Evolutionary conservation across 1,284 basidiomycete genomes (phyloP), one percentile per base, ranked within the genome.

Genomic region (Rhodotorula sp.): DNA sequence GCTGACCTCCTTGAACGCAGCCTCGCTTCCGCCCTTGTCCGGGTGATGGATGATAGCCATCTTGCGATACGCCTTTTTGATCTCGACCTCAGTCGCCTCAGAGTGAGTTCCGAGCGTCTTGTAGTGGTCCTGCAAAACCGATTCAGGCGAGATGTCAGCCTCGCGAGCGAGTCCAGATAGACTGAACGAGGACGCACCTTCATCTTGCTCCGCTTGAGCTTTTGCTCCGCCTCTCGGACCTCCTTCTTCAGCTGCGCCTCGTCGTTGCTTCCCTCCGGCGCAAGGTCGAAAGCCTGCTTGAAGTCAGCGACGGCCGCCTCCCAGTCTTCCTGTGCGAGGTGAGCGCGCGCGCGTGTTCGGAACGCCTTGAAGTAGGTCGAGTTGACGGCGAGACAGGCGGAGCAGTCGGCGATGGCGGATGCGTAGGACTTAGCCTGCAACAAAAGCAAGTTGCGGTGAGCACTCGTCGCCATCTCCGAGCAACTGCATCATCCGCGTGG

Each of bases 351-450:
- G 50, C 91, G 88, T 4, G 91, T 93, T 48, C 92, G 88, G 51
- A 91, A 82, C 59, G 91, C 90, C 81, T 94, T 94, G 84, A 89
- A 91, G 31, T 89, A 89, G 40, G 83, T 83, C 0, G 88, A 83
- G 68, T 85, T 80, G 56, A 93, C 84, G 11, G 78, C 73, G 13
- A 94, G 84, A 9, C 90, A 90, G 16, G 83, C 83, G 62, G 88
- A 85, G 13, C 87, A 89, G 78, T 92, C 91, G 48, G 79, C 78
- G 37, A 93, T 83, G 0, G 91, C 90, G 22, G 89, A 87, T 26
- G 87, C 81, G 76, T 88, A 83, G 59, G 83, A 82, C 64, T 86
- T 83, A 34, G 90, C 81, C 88, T 92, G 64, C 46, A 24, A 13
- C 4, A 26, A 26, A 4, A 11, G 24, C 28, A 18, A 9, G 16